Evolutionary conservation across 1,139 yeast species (phyloP).

Genomic region (Debaryomyces fabryi): DNA sequence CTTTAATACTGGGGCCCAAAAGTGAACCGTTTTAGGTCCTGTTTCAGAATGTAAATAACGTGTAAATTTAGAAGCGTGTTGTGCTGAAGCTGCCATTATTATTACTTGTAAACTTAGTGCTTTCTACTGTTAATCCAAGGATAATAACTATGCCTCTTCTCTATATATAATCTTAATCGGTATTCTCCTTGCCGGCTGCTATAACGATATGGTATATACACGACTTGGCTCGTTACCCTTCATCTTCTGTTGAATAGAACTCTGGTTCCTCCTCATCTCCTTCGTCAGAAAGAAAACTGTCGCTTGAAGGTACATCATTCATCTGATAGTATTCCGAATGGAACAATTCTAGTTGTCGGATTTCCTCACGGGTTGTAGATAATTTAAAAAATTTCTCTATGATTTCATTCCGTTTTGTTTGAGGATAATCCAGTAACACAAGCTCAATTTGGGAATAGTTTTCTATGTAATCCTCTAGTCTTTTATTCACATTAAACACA

Average conservation of each 20-base stretch:
- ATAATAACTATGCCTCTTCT: neutral
- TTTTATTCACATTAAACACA: neutral
- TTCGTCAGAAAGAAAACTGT: neutral
- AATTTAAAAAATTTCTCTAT: constrained; percentile 3
- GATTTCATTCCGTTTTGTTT: neutral
- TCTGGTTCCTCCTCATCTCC: constrained; percentile 4
- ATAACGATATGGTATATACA: neutral
- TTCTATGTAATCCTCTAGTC: constrained; percentile 6
- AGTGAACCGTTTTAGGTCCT: constrained; percentile 94
- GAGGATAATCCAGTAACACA: constrained; percentile 2
- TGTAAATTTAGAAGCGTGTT: constrained; percentile 61
- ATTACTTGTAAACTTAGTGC: neutral
- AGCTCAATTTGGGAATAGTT: constrained; percentile 3
- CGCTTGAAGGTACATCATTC: neutral
- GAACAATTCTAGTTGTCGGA: constrained; percentile 2
- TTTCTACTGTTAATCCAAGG: neutral
- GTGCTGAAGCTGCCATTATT: constrained; percentile 47
- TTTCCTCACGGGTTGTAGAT: constrained; percentile 2
- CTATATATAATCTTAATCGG: neutral
- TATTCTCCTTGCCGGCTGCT: constrained; percentile 3
- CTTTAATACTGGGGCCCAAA: constrained; percentile 75
- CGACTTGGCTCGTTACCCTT: neutral
- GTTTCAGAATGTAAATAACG: constrained; percentile 83
- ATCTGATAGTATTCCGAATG: constrained; percentile 3
- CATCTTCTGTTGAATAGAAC: constrained; percentile 3